Percentiles rank a stretch among this genome's conserved stretches.
phyloP scores from a whole-genome alignment of 345 rosid species.

The Aquilaria yunnanensis region DNA sequence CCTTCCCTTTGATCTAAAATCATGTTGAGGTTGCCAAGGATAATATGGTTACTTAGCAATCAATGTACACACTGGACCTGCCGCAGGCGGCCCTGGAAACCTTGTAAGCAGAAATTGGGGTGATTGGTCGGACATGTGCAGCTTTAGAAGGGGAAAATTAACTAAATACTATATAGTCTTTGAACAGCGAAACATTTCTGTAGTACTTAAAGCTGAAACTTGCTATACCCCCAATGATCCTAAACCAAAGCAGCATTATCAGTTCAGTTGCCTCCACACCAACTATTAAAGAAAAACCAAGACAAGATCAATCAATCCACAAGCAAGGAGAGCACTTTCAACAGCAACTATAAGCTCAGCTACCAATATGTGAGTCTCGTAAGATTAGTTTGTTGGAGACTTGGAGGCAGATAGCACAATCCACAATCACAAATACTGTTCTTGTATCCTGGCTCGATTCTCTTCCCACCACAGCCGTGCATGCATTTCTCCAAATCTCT shows the following conservation, averaged over 20 bases:
- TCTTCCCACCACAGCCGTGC: conserved; percentile 98
- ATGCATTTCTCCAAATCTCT: conserved; percentile 74
- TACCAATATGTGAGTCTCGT: background rate
- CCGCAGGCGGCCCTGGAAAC: too few species aligned
- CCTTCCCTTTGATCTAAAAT: too few species aligned
- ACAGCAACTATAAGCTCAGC: conserved; percentile 4
- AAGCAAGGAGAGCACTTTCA: background rate
- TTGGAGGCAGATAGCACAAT: conserved; percentile 6
- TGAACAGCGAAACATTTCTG: too few species aligned
- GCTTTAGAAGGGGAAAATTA: too few species aligned
- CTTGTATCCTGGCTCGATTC: conserved; percentile 86
- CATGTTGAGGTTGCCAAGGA: too few species aligned
- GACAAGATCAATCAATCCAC: conserved; percentile 5
- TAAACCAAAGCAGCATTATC: conserved; percentile 11
- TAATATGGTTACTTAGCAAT: too few species aligned
- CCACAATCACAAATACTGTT: conserved; percentile 68
- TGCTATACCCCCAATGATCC: conserved; percentile 10
- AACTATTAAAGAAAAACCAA: background rate
- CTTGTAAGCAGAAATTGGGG: too few species aligned
- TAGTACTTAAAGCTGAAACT: background rate
- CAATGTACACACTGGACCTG: too few species aligned
- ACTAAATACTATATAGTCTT: too few species aligned
- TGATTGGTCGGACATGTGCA: too few species aligned
- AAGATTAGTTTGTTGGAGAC: background rate
- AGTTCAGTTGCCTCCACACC: conserved; percentile 6